Percentiles rank a stretch among this genome's conserved stretches.
Conservation (phyloP, 192 early-diverging fungal genomes). For the Paraglomus brasilianum region DNA sequence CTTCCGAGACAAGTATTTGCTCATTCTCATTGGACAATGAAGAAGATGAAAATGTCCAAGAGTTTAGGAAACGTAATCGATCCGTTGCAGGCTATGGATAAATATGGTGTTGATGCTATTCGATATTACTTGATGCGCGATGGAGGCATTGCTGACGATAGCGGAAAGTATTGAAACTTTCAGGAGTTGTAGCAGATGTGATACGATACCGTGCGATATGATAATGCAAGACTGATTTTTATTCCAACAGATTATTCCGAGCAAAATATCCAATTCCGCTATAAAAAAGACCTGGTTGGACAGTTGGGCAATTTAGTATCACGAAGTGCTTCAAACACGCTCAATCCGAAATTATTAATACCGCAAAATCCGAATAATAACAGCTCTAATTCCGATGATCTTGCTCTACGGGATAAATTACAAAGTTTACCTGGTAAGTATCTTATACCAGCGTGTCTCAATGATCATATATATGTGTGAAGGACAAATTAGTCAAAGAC, state of each 20-base stretch:
- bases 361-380: conserved; percentile 34
- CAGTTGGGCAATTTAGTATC: conserved; percentile 83
- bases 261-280: conserved; percentile 62
- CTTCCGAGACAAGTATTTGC: conserved; percentile 80
- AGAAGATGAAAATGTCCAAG: conserved; percentile 94
- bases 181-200: too few relatives aligned
- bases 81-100: conserved; percentile 66
- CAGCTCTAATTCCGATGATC: conserved; percentile 32
- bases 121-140: conserved; percentile 90
- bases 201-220: not conserved
- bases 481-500: too few relatives aligned
- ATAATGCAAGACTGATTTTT: not conserved
- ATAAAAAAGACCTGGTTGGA: conserved; percentile 76
- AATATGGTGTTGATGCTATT: conserved; percentile 83
- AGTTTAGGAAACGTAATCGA: conserved; percentile 90
- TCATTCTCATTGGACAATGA: conserved; percentile 94
- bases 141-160: conserved; percentile 85
- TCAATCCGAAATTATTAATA: conserved; percentile 50
- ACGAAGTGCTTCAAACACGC: conserved; percentile 56
- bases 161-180: conserved; percentile 44
- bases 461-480: too few relatives aligned
- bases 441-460: too few relatives aligned
- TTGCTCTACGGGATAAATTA: conserved; percentile 36
- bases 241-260: conserved; percentile 64
- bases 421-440: conserved; percentile 35